Base-by-base conservation (phyloP, 306 rosid species). In the Lablab purpureus region DNA sequence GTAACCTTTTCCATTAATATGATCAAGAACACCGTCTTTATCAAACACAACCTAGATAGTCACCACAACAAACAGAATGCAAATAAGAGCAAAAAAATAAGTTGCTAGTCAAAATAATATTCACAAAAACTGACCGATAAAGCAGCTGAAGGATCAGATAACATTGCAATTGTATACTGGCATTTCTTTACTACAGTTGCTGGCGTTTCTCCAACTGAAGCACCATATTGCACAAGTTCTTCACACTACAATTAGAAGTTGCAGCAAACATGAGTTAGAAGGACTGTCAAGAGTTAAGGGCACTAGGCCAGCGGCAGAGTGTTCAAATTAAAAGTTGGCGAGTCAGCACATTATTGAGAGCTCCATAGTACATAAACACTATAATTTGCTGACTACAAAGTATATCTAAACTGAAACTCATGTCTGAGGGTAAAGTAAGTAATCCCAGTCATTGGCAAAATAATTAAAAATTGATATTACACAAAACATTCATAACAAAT, bases 121-220 rank as follows among this genome's bases (percentile, higher is more conserved):
- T 17, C 36, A 22, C 54, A 63, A n/a, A 28, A 54, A 87, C 92
- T 34, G 49, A 92, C 97, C 88, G 89, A 82, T 49, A 87, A 84
- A 70, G 96, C 96, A 81, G 97, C 97, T 0, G 85, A 47, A 72
- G 97, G 97, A 83, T 92, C 96, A 56, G 97, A 90, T 75, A 92
- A 60, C 89, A 92, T 92, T 54, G 90, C 93, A 74, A 92, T 85
- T 79, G 93, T 92, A 65, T 81, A 87, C 87, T 87, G 85, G 96
- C 96, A 90, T 86, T 89, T 92, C 78, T 88, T 89, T 67, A 90
- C 75, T 18, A 92, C 97, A 55, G 88, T 91, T 32, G 97, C 92
- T 46, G 97, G 97, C 71, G 91, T 85, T 76, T 86, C 89, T 80
- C 87, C 96, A 50, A 87, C 68, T 8, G 93, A 86, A 65, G 97